Base-by-base conservation (phyloP, 768 basidiomycete genomes). In the Hericium erinaceus region DNA sequence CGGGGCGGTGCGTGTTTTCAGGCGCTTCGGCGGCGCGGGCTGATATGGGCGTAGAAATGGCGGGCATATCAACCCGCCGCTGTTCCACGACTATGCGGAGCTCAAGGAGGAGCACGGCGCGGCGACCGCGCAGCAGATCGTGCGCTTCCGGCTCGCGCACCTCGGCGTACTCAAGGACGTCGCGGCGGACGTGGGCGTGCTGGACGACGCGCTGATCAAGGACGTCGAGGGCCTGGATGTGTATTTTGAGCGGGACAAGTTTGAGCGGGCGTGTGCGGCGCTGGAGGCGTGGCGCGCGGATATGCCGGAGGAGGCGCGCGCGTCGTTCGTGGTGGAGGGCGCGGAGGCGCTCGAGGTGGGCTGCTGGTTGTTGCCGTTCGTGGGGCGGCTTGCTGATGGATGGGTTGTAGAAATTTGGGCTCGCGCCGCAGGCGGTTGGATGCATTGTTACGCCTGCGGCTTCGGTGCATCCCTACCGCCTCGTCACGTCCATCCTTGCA, bases 391-490 rank as follows among this genome's bases (percentile, higher is more conserved):
- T n/a, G 3, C 44, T 20, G 3, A 46, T 46, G 12, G 11, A 10
- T 52, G 18, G n/a, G 16, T 4, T 24, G 8, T 57, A 88, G 86
- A 72, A 69, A 57, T 74, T 80, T 28, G 75, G 77, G 62, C 68
- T 88, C 4, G 74, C 80, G 0, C 65, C 69, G 3, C 64, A 72
- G 0, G 74, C 73, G 2, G 66, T 73, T 1, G 87, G 84, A 0
- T 79, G 77, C 57, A 74, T 88, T 46, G 66, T 72, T 12, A 80
- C 77, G 24, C 68, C 68, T 0, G 87, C 80, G 2, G 86, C 83
- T 1, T 82, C 87, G 0, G 69, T 84, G 28, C 85, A 89, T 58
- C 83, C 87, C 0, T 89, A 89, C 66, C 80, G 83, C 18, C 74
- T 86, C 33, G 80, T 88, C 12, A 86, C 85, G 1, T 76, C 76